Evolutionary conservation across 768 basidiomycete genomes (phyloP).

Genomic region (Astraeus odoratus): DNA sequence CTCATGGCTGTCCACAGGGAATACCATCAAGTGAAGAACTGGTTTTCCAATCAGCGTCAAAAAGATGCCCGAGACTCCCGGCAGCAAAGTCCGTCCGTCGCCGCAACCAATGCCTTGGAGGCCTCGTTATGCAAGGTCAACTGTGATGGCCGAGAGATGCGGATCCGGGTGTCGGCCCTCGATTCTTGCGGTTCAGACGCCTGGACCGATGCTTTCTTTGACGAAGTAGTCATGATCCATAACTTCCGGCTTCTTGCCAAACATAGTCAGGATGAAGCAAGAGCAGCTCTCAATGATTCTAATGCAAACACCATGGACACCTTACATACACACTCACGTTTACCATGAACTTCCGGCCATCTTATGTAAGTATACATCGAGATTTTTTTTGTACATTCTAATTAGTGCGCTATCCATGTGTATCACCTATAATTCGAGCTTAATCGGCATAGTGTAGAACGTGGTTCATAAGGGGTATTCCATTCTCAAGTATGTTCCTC

Average conservation of each 20-base stretch:
- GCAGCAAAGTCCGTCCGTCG: constrained; percentile 26
- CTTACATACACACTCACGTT: constrained; percentile 11
- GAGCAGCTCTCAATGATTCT: constrained; percentile 19
- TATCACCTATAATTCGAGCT: constrained; percentile 26
- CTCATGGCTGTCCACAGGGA: constrained; percentile 31
- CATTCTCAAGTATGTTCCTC: constrained; percentile 7
- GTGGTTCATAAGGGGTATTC: constrained; percentile 9
- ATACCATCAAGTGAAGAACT: constrained; percentile 57
- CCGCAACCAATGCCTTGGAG: constrained; percentile 27
- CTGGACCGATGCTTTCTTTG: constrained; percentile 58
- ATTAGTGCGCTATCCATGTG: constrained; percentile 18
- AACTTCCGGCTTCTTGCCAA: constrained; percentile 37
- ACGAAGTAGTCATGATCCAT: constrained; percentile 54
- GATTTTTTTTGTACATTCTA: constrained; percentile 30
- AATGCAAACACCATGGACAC: constrained; percentile 19
- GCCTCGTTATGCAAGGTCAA: constrained; percentile 29
- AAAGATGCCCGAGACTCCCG: constrained; percentile 34
- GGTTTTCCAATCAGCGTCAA: constrained; percentile 62
- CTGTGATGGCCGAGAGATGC: constrained; percentile 35
- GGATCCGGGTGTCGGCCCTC: constrained; percentile 43
- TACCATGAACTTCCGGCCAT: constrained; percentile 21
- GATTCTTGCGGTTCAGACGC: constrained; percentile 35
- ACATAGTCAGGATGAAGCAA: constrained; percentile 32
- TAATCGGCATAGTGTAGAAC: constrained; percentile 26
- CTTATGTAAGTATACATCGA: constrained; percentile 24